These are phyloP conservation scores for Psidium guajava DNA, from an alignment of 345 rosid genomes.

Conservation along the genomic window DNA sequence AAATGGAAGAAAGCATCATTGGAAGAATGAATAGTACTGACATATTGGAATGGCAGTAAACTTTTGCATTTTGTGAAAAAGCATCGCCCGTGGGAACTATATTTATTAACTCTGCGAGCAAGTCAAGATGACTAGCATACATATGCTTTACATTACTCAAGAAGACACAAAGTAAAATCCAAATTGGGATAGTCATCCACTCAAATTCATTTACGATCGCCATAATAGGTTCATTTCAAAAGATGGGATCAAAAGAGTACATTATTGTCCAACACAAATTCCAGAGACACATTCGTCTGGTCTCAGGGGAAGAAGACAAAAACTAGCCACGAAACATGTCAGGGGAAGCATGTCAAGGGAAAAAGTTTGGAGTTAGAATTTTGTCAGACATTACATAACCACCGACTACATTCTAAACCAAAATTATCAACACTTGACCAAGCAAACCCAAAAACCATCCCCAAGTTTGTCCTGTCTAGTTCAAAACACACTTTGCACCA, in stretches of 20 bases:
- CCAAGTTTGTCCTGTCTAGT: neutral
- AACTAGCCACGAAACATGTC: neutral
- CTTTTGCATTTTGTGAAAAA: neutral
- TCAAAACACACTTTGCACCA: neutral
- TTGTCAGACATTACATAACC: neutral
- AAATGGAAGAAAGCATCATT: neutral
- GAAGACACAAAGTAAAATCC: neutral
- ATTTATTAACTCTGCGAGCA: neutral
- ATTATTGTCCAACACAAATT: neutral
- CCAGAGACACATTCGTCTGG: neutral
- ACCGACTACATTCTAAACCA: neutral
- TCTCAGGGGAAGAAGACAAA: neutral
- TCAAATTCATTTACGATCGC: neutral
- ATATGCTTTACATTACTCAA: neutral
- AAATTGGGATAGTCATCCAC: neutral
- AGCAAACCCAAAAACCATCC: neutral
- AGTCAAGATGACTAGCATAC: neutral
- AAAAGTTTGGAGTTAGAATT: neutral
- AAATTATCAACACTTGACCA: neutral
- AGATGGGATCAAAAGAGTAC: neutral
- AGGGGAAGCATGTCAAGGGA: neutral
- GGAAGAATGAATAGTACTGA: neutral
- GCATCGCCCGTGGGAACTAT: neutral
- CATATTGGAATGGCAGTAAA: neutral
- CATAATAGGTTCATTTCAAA: neutral